These are phyloP conservation scores for Camellia lanceoleosa DNA, from an alignment of 148 eudicot species.

Conservation along the genomic window DNA sequence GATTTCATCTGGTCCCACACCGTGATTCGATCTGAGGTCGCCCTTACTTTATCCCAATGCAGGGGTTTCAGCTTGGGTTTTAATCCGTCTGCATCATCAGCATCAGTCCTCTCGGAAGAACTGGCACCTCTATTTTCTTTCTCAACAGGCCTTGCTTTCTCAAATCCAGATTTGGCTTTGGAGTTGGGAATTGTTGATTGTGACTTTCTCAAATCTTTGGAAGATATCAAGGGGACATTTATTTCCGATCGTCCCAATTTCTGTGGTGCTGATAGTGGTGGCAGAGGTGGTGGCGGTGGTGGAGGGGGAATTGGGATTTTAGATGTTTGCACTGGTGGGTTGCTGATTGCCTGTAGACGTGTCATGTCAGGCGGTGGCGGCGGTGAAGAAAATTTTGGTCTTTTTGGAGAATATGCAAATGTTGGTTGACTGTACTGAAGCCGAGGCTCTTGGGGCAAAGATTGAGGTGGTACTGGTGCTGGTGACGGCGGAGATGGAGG, in stretches of 20 bases:
- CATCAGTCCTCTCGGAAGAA: slow-evolving; percentile 45
- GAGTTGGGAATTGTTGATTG: slow-evolving; percentile 25
- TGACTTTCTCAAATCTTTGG: slow-evolving; percentile 24
- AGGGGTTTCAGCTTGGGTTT: slow-evolving; percentile 80
- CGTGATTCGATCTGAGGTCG: slow-evolving; percentile 77
- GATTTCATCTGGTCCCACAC: slow-evolving; percentile 94
- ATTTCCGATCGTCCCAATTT: slow-evolving; percentile 23
- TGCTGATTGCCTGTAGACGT: slow-evolving; percentile 46
- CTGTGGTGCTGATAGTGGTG: slow-evolving; percentile 23
- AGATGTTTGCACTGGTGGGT: slow-evolving; percentile 35
- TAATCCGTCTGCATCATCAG: slow-evolving; percentile 56
- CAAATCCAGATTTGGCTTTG: slow-evolving; percentile 26
- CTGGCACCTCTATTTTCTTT: slow-evolving; percentile 29
- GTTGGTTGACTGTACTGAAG: slow-evolving; percentile 18
- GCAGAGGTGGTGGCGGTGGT: slow-evolving; percentile 35
- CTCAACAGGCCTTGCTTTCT: slow-evolving; percentile 32
- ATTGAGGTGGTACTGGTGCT: slow-evolving; percentile 19
- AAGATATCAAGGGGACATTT: slow-evolving; percentile 26
- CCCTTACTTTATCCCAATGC: slow-evolving; percentile 95
- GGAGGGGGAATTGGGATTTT: slow-evolving; percentile 45
- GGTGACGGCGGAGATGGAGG: slow-evolving; percentile 41
- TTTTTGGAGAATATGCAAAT: slow-evolving; percentile 48
- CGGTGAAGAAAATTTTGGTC: slow-evolving; percentile 48
- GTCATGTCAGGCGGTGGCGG: slow-evolving; percentile 72
- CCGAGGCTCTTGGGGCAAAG: slow-evolving; percentile 16